phyloP scores from a whole-genome alignment of 2,329 filamentous ascomycete species.

The Arthrobotrys iridis region DNA sequence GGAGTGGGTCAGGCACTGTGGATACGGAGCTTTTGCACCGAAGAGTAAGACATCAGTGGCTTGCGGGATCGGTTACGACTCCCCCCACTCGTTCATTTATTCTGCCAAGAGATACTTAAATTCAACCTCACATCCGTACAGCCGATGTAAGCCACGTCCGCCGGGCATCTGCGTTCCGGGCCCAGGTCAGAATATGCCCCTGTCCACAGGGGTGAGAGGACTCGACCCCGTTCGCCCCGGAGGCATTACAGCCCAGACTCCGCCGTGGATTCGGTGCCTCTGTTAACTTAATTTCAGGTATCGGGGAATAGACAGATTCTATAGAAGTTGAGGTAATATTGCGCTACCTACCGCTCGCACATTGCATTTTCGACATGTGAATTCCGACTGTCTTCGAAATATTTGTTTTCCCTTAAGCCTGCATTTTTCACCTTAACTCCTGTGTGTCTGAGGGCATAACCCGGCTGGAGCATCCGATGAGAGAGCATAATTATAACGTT shows the following conservation, averaged over 20 bases:
- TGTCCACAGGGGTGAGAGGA: no score
- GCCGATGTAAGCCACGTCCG: background rate
- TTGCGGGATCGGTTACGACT: constrained; percentile 12
- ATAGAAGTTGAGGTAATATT: constrained; percentile 19
- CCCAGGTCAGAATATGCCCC: no score
- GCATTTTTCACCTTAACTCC: no score
- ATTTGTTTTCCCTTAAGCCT: background rate
- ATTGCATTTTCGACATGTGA: background rate
- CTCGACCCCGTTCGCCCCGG: background rate
- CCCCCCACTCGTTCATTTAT: background rate
- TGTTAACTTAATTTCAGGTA: background rate
- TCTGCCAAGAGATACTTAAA: constrained; percentile 18
- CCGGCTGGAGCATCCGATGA: no score
- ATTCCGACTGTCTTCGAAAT: constrained; percentile 1
- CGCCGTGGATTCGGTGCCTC: background rate
- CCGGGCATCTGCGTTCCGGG: background rate
- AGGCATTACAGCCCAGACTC: background rate
- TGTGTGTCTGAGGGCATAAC: no score
- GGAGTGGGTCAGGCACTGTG: background rate
- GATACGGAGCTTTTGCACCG: background rate
- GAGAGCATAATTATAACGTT: no score
- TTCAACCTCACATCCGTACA: constrained; percentile 5
- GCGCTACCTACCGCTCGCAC: constrained; percentile 7
- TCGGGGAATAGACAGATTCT: background rate
- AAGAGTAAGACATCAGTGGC: constrained; percentile 6